phyloP scores from a whole-genome alignment of 345 rosid species.

The Eucalyptus cloeziana region DNA sequence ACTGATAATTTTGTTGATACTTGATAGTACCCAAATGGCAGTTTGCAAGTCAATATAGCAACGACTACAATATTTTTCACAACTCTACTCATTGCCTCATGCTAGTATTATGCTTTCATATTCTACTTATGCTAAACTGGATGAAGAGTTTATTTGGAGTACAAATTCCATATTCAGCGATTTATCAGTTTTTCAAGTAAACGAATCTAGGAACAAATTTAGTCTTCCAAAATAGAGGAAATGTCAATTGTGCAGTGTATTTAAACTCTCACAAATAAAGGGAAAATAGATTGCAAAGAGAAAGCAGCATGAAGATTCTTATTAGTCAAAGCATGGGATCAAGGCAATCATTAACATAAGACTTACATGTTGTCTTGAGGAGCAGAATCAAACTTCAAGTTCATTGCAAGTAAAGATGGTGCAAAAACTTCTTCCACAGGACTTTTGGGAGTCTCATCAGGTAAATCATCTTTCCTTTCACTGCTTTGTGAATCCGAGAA shows the following conservation, averaged over 20 bases:
- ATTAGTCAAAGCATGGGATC: neutral
- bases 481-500: conserved; percentile 32
- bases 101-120: neutral
- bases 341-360: neutral
- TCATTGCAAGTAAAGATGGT: conserved; percentile 60
- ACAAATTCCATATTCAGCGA: neutral
- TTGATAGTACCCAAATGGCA: neutral
- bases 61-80: neutral
- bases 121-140: neutral
- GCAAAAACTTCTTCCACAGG: conserved; percentile 55
- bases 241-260: neutral
- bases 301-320: neutral
- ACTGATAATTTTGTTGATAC: neutral
- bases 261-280: neutral
- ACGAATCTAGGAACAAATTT: neutral
- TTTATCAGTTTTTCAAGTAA: neutral
- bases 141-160: neutral
- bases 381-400: conserved; percentile 56
- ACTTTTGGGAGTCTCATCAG: conserved; percentile 33
- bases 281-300: neutral
- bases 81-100: neutral
- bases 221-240: neutral
- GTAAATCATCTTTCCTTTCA: conserved; percentile 27
- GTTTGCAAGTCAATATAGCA: neutral
- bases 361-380: conserved; percentile 41